Base-by-base conservation (phyloP, 805 yeast species). In the Maudiozyma turicensis region DNA sequence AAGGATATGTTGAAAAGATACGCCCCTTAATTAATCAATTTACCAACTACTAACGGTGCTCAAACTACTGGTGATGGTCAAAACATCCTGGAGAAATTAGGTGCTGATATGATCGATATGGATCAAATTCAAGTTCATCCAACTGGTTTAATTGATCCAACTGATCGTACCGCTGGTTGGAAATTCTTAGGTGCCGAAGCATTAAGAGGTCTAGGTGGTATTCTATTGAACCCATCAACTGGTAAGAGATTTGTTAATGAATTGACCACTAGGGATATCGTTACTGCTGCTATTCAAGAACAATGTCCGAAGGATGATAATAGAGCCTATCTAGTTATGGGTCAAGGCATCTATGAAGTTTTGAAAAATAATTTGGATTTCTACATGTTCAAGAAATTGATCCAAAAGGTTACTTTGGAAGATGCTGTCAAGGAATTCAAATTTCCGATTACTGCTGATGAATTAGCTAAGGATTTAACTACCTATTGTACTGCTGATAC, bases 61-160 rank as follows among this genome's bases (percentile, higher is more conserved):
- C 76, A 72, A 54, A 77, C 83, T 1, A 67, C 78, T 0, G 85
- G 85, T 15, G 84, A 80, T 58, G 82, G 84, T 5, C 80, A 76
- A 43, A 63, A 68, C 32, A 57, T 78, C 10, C 68, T 78, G 14
- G 67, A 64, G 31, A 70, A 66, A 15, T 56, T 73, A 39, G 75
- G 75, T 39, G 83, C 78, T 7, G 66, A 71, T 8, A 62, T 78
- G 51, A 70, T 77, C 13, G 78, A 78, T 55, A 78, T 79, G 82
- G 76, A 76, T 44, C 74, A 78, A 54, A 64, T 80, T 20, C 85
- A 80, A 61, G 71, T 80, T 9, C 84, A 80, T 57, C 84, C 84
- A 40, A 80, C 84, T 2, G 84, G 84, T 2, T 78, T 78, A 59
- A 65, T 79, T 35, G 75, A 75, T 46, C 70, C 70, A 10, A 61